Base-by-base conservation (phyloP, 1,284 basidiomycete species). In the Rhodofomes roseus region DNA sequence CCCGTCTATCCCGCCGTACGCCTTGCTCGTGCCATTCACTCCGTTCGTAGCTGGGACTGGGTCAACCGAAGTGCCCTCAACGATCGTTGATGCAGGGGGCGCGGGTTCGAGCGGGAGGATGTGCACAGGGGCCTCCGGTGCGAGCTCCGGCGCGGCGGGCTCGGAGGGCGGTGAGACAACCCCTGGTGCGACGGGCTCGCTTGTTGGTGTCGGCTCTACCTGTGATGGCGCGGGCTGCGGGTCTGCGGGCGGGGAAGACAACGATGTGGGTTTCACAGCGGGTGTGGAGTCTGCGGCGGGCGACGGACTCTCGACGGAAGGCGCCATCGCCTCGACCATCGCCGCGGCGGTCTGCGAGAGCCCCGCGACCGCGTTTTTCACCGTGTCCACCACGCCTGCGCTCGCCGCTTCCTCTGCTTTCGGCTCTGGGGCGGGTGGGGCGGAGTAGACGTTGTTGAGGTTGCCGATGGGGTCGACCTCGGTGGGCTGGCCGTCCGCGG, bases 381-480 rank as follows among this genome's bases (percentile, higher is more conserved):
- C 69, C 18, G 66, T 63, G 55, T 60, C 63, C 1, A 70, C 44
- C 4, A 66, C 54, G 16, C 58, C 62, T 27, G 57, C 58, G 39
- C 40, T 34, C 36, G 20, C 34, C 11, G 25, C 39, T n/a, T 34
- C 7, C 46, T 20, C n/a, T 40, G 14, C n/a, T 63, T 46, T 54
- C 60, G 63, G 14, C 62, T 55, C 43, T 53, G 53, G 53, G 65
- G 82, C 83, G 56, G 81, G 76, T 3, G 85, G 86, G 0, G 89
- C 80, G 50, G 75, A 75, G 66, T 88, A 85, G 56, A 90, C 75
- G 67, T 93, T 92, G 73, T 93, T 93, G 23, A 86, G 70, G 70
- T 87, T 89, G 34, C 89, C 89, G 34, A 76, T 72, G 25, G 73
- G 71, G 66, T 92, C 90, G 1, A 71, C 66, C 70, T 89, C 87